These are phyloP conservation scores for Alternaria rosae DNA, from an alignment of 2,329 filamentous ascomycete species.

Conservation along the genomic window DNA sequence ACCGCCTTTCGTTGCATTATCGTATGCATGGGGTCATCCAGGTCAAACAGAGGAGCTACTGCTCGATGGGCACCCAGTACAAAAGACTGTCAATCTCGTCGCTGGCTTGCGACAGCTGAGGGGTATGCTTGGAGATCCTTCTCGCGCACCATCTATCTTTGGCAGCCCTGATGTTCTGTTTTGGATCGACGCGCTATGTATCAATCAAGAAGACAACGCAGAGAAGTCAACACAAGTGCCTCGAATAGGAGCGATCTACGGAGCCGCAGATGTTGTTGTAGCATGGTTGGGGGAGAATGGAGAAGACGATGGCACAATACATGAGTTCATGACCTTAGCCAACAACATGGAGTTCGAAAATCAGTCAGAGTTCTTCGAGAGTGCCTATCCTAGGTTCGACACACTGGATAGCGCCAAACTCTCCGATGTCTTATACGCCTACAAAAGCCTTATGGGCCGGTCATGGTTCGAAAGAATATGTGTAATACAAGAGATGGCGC, in stretches of 20 bases:
- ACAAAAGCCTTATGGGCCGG: not conserved
- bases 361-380: too few relatives aligned
- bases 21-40: not conserved
- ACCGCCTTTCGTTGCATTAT: not conserved
- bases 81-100: not conserved
- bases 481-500: not conserved
- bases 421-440: too few relatives aligned
- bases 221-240: not conserved
- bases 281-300: not conserved
- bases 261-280: accelerated
- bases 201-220: not conserved
- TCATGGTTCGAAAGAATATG: not conserved
- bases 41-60: not conserved
- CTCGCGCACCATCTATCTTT: not conserved
- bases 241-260: not conserved
- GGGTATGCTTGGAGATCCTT: not conserved
- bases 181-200: not conserved
- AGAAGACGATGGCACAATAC: not conserved
- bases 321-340: not conserved
- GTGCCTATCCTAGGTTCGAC: too few relatives aligned
- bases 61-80: not conserved
- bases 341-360: not conserved
- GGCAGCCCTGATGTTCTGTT: too few relatives aligned
- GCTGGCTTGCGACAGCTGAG: not conserved
- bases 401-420: too few relatives aligned